Base-by-base conservation (phyloP, 345 rosid genomes). In the Combretum micranthum region DNA sequence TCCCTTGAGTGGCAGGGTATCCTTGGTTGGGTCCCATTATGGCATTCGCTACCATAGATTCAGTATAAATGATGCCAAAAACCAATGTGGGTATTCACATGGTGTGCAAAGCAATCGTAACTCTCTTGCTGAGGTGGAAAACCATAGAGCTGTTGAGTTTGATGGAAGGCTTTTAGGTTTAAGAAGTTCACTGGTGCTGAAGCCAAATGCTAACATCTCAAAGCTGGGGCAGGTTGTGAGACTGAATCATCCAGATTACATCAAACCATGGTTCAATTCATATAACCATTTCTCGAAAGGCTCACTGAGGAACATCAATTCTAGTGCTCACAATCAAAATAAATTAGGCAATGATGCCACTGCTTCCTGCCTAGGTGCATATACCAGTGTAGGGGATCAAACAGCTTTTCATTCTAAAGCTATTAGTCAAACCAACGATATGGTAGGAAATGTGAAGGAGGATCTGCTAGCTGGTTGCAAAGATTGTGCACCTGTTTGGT, bases 141-240 rank as follows among this genome's bases (percentile, higher is more conserved):
- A 53, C 44, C n/a, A 42, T 26, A 19, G 42, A 61, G 49, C 19
- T 20, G 18, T 43, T 56, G 39, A 56, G 46, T 50, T 71, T 52
- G 67, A 58, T 52, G 57, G 58, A 10, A 56, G 61, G 51, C 50
- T 46, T 53, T 64, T 54, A 2, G 63, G 6, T 0, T 65, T 53
- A 21, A 65, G 55, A 58, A 57, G 53, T 52, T 69, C 7, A 22
- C 50, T 20, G n/a, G 56, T 59, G 15, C 55, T 58, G 3, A 55
- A 39, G 62, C 54, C 60, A 10, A 52, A 62, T 23, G 56, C 61
- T 12, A 59, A 56, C 60, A 44, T 66, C 50, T 48, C 63, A 60
- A 59, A 69, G 53, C 57, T 39, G 22, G 63, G 55, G 52, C 60
- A 56, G 25, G 53, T 50, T 47, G n/a, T 42, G 66, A 49, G 71